phyloP scores from a whole-genome alignment of 192 early-diverging fungal genomes.

The Coemansia biformis region DNA sequence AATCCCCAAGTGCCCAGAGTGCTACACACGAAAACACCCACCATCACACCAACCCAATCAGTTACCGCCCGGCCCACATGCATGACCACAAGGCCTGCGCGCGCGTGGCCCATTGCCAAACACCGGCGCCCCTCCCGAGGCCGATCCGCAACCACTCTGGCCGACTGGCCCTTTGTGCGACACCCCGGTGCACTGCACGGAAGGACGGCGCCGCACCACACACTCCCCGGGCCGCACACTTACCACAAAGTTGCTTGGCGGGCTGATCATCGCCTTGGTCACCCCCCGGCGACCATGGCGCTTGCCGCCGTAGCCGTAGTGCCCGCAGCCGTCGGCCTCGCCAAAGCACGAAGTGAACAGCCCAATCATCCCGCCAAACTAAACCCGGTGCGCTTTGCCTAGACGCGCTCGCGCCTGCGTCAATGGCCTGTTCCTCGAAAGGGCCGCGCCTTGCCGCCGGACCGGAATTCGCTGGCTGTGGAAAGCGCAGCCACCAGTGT shows the following conservation, averaged over 20 bases:
- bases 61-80: not conserved
- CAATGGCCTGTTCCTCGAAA: no score
- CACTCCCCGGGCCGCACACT: no score
- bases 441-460: no score
- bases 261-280: slow-evolving; percentile 49
- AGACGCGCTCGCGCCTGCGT: no score
- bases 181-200: not conserved
- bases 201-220: no score
- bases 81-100: no score
- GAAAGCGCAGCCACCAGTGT: no score
- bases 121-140: not conserved
- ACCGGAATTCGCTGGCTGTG: no score
- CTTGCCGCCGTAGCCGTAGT: slow-evolving; percentile 8
- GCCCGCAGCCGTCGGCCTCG: slow-evolving; percentile 13
- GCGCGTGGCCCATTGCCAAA: not conserved
- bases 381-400: no score
- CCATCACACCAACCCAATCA: not conserved
- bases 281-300: slow-evolving; percentile 20
- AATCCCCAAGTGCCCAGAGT: slow-evolving; percentile 49
- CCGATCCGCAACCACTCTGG: not conserved
- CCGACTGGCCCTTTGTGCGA: not conserved
- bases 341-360: slow-evolving; percentile 50
- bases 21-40: slow-evolving; percentile 14
- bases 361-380: slow-evolving; percentile 33
- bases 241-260: slow-evolving; percentile 50